Evolutionary conservation across 345 rosid species (phyloP).

Genomic region (Citrus inodora): DNA sequence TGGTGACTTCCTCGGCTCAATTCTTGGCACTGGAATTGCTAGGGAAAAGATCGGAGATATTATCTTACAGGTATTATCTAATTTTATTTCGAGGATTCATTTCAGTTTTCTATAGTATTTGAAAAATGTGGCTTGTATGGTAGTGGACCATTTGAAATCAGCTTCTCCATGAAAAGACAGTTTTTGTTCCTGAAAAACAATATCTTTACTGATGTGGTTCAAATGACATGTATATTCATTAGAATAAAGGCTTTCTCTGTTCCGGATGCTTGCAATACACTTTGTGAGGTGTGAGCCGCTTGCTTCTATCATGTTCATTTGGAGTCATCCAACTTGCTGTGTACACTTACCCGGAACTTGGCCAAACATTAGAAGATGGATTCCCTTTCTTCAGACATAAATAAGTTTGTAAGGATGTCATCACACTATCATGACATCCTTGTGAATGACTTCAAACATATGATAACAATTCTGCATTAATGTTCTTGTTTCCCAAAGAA

Average conservation of each 20-base stretch:
- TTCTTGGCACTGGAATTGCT: slow-evolving; percentile 86
- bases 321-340: not conserved
- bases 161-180: not conserved
- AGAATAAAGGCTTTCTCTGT: not conserved
- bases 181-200: not conserved
- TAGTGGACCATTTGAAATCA: not conserved
- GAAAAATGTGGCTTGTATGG: no score
- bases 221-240: not conserved
- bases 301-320: not conserved
- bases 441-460: not conserved
- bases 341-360: not conserved
- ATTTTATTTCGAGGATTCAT: not conserved
- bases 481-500: not conserved
- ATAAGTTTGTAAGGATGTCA: not conserved
- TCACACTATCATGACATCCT: no score
- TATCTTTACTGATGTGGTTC: not conserved
- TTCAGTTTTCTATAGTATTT: not conserved
- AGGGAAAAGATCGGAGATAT: slow-evolving; percentile 92
- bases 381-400: not conserved
- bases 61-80: slow-evolving; percentile 65
- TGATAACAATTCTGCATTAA: not conserved
- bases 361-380: not conserved
- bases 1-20: slow-evolving; percentile 90
- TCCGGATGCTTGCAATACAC: not conserved
- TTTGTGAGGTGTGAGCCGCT: not conserved